Evolutionary conservation across 2,329 filamentous ascomycete genomes (phyloP).

Genomic region (Polytolypa hystricis): DNA sequence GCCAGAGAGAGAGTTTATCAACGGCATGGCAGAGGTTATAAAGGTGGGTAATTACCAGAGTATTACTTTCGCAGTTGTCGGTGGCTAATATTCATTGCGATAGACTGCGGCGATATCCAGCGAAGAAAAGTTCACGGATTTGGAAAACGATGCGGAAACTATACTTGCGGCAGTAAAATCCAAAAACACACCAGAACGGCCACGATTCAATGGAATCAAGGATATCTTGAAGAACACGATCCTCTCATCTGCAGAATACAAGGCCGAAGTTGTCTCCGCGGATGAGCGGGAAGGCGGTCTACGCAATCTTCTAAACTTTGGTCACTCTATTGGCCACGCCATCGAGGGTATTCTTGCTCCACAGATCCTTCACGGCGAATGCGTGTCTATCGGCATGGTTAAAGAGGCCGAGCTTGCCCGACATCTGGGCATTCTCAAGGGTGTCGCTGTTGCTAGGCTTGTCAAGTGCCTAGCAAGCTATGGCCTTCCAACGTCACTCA

Average conservation of each 20-base stretch:
- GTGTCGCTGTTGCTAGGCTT: slow-evolving; percentile 77
- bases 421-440: slow-evolving; percentile 72
- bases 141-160: slow-evolving; percentile 69
- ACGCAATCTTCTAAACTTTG: slow-evolving; percentile 91
- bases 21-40: slow-evolving; percentile 96
- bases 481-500: slow-evolving; percentile 71
- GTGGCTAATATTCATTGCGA: slow-evolving; percentile 11
- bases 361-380: slow-evolving; percentile 89
- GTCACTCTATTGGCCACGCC: slow-evolving; percentile 94
- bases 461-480: slow-evolving; percentile 94
- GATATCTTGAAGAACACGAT: slow-evolving; percentile 67
- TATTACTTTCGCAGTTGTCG: no score
- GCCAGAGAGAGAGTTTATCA: slow-evolving; percentile 85
- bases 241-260: slow-evolving; percentile 80
- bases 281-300: slow-evolving; percentile 92
- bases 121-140: slow-evolving; percentile 68
- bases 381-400: slow-evolving; percentile 95
- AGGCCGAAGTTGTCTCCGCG: slow-evolving; percentile 85
- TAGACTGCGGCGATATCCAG: slow-evolving; percentile 91
- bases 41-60: slow-evolving; percentile 44
- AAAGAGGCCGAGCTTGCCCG: slow-evolving; percentile 92
- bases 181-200: slow-evolving; percentile 43
- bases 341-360: slow-evolving; percentile 92
- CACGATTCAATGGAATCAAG: slow-evolving; percentile 59
- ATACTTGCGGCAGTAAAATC: slow-evolving; percentile 64